Evolutionary conservation across 192 early-diverging fungal species (phyloP).

Genomic region (Backusella australiensis): DNA sequence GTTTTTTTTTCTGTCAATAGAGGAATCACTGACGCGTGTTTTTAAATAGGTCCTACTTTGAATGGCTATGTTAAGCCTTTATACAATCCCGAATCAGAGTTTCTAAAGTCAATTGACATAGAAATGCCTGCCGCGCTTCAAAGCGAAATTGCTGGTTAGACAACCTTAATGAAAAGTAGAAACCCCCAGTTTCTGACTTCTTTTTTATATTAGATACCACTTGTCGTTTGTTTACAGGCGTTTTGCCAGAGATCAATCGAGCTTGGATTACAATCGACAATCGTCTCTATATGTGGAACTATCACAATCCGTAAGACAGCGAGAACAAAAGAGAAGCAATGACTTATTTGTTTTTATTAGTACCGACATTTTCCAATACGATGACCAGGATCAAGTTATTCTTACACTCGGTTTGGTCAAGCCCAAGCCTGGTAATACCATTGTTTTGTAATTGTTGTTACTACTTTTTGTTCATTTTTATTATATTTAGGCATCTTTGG

Average conservation of each 20-base stretch:
- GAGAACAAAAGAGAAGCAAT: background rate
- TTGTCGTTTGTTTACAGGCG: slow-evolving; percentile 72
- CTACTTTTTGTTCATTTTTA: no score
- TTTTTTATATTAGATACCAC: background rate
- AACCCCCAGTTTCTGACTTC: background rate
- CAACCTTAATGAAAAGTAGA: background rate
- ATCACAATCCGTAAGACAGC: slow-evolving; percentile 60
- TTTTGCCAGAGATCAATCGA: slow-evolving; percentile 88
- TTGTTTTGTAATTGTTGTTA: background rate
- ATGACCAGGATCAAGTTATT: slow-evolving; percentile 88
- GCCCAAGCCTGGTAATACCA: slow-evolving; percentile 44
- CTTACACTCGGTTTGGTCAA: slow-evolving; percentile 79
- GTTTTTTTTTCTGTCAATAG: background rate
- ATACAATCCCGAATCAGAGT: slow-evolving; percentile 4
- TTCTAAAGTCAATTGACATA: background rate
- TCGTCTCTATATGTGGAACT: slow-evolving; percentile 91
- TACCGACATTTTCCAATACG: slow-evolving; percentile 45
- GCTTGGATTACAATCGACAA: slow-evolving; percentile 95
- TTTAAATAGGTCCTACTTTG: background rate
- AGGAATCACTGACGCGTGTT: background rate
- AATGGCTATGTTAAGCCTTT: background rate
- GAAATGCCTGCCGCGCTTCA: slow-evolving; percentile 1
- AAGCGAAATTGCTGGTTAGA: background rate
- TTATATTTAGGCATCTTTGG: slow-evolving; percentile 61
- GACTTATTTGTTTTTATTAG: background rate